Base-by-base conservation (phyloP, 768 basidiomycete species). In the Boletales sp. region DNA sequence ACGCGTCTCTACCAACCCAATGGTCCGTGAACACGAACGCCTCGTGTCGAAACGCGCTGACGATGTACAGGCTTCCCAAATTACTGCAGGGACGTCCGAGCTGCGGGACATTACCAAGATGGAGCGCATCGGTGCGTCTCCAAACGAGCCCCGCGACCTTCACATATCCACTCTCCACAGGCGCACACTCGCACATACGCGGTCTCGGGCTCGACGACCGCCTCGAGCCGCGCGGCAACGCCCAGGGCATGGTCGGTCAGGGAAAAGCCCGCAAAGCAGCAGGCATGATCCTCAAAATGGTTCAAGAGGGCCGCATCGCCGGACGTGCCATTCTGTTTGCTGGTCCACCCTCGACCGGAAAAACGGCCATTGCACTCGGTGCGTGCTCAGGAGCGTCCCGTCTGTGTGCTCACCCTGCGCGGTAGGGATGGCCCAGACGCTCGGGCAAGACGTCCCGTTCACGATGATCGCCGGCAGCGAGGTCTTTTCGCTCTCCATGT, bases 361-460 rank as follows among this genome's bases (percentile, higher is more conserved):
- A 99, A 72, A 98, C 97, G 0, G 97, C 97, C 30, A 97, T 99
- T 62, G 97, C 95, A 6, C 80, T 98, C 70, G 95, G 94, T 90
- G 81, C 75, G 43, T 43, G 8, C 11, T 31, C 31, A 13, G 27
- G 13, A 9, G 34, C 19, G 2, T 32, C 18, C 15, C 15, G 4
- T 3, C 24, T 8, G 2, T 3, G 19, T 8, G 1, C 46, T 51
- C 18, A 55, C 37, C 15, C 11, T 7, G 7, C 21, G 8, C 19
- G 39, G 15, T 48, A 93, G 94, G 90, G 47, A 97, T 98, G 94
- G 92, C 97, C 7, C 94, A 97, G 68, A 91, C 86, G 2, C 75
- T 99, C 18, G 97, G 97, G 0, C 61, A 86, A 10, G 97, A 97
- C 61, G 95, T 98, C 1, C 97, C 97, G 0, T 99, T 98, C 68